A percentile compares a stretch with the other conserved stretches of the same genome.
Evolutionary conservation across 139 green algal genomes (phyloP).

Genomic region (Chlorella sorokiniana): DNA sequence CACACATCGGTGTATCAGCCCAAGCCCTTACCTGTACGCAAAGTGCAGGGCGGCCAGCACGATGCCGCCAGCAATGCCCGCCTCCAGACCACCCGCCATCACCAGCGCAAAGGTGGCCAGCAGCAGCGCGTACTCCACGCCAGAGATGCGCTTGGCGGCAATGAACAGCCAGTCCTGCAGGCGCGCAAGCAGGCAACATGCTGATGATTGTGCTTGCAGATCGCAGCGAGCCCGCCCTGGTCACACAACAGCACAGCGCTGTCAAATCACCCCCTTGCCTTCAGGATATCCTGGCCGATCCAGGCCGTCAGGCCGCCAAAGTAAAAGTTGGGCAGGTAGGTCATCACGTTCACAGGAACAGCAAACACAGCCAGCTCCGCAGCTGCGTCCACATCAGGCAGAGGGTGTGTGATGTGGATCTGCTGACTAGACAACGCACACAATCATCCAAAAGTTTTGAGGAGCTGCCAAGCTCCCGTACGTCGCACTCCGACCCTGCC

Average conservation of each 20-base stretch:
- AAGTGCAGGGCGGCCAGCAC: conserved; percentile 71
- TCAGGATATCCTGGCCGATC: conserved; percentile 80
- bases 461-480: no score
- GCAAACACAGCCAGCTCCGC: conserved; percentile 70
- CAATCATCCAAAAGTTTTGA: no score
- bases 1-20: background rate
- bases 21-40: conserved; percentile 65
- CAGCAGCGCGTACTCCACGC: conserved; percentile 74
- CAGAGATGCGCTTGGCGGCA: conserved; percentile 31
- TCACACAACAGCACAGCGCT: no score
- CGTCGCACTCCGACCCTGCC: no score
- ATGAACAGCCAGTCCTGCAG: conserved; percentile 51
- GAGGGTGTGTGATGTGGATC: no score
- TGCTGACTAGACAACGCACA: no score
- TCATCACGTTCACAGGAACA: conserved; percentile 61
- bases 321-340: conserved; percentile 52
- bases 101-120: conserved; percentile 66
- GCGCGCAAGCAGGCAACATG: background rate
- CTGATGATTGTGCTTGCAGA: no score
- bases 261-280: no score
- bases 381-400: conserved; percentile 24
- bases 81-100: conserved; percentile 57
- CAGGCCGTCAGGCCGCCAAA: conserved; percentile 77
- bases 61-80: conserved; percentile 71
- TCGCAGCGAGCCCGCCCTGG: no score